Evolutionary conservation across 371 early-diverging fungal species (phyloP).

Genomic region (Saksenaea oblongispora): DNA sequence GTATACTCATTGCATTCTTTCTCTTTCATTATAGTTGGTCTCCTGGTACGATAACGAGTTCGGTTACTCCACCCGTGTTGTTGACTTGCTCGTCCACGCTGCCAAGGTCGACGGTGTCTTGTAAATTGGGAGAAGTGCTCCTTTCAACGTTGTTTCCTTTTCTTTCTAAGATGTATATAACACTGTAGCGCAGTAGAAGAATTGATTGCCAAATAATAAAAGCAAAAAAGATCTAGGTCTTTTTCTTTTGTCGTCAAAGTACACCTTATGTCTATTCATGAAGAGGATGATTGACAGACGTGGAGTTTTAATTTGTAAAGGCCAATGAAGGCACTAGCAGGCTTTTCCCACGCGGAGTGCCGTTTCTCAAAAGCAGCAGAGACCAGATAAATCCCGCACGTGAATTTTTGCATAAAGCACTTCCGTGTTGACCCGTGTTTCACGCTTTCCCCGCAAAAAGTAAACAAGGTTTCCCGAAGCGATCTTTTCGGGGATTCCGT

Average conservation of each 20-base stretch:
- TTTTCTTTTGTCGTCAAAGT: background rate
- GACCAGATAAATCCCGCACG: background rate
- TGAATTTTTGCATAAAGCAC: background rate
- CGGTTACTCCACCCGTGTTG: constrained; percentile 95
- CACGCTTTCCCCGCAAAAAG: background rate
- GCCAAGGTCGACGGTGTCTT: constrained; percentile 57
- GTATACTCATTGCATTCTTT: constrained; percentile 7
- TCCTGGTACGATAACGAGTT: constrained; percentile 95
- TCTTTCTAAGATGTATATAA: background rate
- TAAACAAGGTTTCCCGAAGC: background rate
- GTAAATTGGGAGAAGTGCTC: background rate
- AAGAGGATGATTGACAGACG: background rate
- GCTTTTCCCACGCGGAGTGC: constrained; percentile 2
- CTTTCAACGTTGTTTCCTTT: background rate
- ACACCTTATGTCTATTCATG: background rate
- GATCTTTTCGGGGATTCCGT: background rate
- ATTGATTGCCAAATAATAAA: background rate
- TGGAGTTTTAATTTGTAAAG: background rate
- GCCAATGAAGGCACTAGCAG: background rate
- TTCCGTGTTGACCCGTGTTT: background rate
- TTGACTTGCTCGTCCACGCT: constrained; percentile 84
- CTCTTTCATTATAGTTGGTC: constrained; percentile 94
- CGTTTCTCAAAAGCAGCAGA: background rate
- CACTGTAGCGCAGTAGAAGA: background rate
- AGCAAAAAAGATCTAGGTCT: background rate